Evolutionary conservation across 1,284 basidiomycete species (phyloP), one percentile per base, ranked within the genome.

Genomic region (Anthracocystis panici-leucophaei): DNA sequence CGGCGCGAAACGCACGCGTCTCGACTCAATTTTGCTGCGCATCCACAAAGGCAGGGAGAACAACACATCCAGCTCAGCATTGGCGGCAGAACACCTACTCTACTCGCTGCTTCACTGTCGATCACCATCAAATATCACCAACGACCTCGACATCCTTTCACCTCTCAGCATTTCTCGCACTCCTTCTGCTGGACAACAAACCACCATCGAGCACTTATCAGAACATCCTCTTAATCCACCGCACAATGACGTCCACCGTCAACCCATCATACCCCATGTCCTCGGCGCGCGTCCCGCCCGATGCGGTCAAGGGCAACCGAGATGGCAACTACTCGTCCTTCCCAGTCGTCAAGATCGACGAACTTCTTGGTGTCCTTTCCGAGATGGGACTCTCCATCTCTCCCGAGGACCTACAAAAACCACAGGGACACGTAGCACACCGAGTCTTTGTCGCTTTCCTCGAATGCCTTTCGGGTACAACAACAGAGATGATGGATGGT

Each of bases 301-400:
- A 75, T 45, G 72, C 72, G 12, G 66, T 60, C 56, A 69, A 69
- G 31, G 66, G 66, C 14, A 75, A 44, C 29, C 58, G 63, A 8
- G 79, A 78, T 50, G 75, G 75, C 50, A 78, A 78, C 67, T 82
- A 80, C 60, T 78, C 78, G 11, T 82, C 79, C 49, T 83, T 83
- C 41, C 81, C 81, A 6, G 69, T 75, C 25, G 75, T 81, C 41
- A 78, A 71, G 51, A 77, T 73, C 23, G 74, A 77, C 42, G 81
- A 81, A 57, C 67, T 83, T 7, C 53, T 80, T n/a, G 72, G 72
- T 11, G 78, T 81, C 1, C 67, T 83, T 33, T 65, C 68, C 31
- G 78, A 83, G 57, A 75, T 83, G 69, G 77, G 74, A 11, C 67
- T 81, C 14, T 53, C 55, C 12, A 68, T 79, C 46, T 76, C 72